Conservation (phyloP, 768 basidiomycete species). For the Postia placenta region DNA sequence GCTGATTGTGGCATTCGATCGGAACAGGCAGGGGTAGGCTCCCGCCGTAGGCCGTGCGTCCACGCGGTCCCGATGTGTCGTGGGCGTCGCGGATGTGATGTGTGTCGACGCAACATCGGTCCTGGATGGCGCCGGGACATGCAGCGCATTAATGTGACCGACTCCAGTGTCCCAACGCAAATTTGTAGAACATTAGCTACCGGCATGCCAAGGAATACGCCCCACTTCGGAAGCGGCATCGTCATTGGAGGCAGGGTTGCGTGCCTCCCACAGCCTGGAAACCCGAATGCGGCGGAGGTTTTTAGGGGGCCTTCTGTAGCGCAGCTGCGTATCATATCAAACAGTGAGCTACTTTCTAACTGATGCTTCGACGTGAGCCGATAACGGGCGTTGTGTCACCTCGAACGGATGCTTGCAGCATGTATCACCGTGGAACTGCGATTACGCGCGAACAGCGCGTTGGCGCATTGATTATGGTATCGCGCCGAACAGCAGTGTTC, state of each 20-base stretch:
- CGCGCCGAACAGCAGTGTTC: too few species aligned
- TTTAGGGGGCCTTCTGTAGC: background rate
- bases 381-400: background rate
- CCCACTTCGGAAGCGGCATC: background rate
- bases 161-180: too few species aligned
- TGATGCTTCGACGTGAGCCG: background rate
- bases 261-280: background rate
- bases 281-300: background rate
- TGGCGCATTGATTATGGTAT: background rate
- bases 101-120: too few species aligned
- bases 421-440: background rate
- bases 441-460: background rate
- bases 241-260: background rate
- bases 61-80: too few species aligned
- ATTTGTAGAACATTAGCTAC: too few species aligned
- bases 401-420: background rate
- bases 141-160: too few species aligned
- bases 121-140: too few species aligned
- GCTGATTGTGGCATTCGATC: too few species aligned
- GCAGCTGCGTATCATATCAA: background rate
- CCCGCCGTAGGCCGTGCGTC: too few species aligned
- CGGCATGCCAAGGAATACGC: background rate
- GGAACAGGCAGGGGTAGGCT: too few species aligned
- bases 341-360: background rate
- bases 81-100: too few species aligned